Evolutionary conservation across 495 filamentous ascomycete genomes (phyloP).

Genomic region (Patellaria atrata): DNA sequence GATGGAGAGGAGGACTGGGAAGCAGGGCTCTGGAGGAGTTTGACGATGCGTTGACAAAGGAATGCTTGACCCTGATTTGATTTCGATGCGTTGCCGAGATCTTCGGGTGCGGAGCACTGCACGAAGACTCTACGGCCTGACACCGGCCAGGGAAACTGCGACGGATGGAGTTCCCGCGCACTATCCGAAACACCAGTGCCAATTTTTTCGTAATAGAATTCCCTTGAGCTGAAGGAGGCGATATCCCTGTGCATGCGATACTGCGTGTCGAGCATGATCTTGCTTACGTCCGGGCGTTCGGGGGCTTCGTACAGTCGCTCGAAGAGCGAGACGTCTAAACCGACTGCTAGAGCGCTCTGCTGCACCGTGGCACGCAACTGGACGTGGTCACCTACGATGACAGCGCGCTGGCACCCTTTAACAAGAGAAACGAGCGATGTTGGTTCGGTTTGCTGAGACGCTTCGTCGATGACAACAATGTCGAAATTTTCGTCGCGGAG

Average conservation of each 20-base stretch:
- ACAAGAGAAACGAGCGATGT: slow-evolving; percentile 33
- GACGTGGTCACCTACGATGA: slow-evolving; percentile 40
- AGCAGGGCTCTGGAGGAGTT: slow-evolving; percentile 18
- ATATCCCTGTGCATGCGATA: slow-evolving; percentile 39
- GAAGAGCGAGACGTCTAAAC: slow-evolving; percentile 37
- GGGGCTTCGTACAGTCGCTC: slow-evolving; percentile 31
- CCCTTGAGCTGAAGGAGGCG: slow-evolving; percentile 31
- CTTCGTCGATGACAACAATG: slow-evolving; percentile 37
- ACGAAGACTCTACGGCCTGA: slow-evolving; percentile 28
- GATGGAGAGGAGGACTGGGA: background rate
- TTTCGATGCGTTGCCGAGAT: slow-evolving; percentile 31
- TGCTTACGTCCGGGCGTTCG: slow-evolving; percentile 14
- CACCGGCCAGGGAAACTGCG: slow-evolving; percentile 25
- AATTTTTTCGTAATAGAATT: slow-evolving; percentile 35
- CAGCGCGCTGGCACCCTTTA: slow-evolving; percentile 34
- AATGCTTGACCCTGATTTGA: slow-evolving; percentile 32
- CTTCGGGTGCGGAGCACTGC: slow-evolving; percentile 30
- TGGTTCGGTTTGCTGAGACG: slow-evolving; percentile 39
- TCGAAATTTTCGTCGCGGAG: slow-evolving; percentile 32
- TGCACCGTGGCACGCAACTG: slow-evolving; percentile 37
- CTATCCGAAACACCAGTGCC: slow-evolving; percentile 25
- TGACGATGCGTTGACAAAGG: slow-evolving; percentile 25
- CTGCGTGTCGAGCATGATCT: slow-evolving; percentile 39
- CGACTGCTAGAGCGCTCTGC: slow-evolving; percentile 24
- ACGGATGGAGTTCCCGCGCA: slow-evolving; percentile 18